phyloP scores from a whole-genome alignment of 192 early-diverging fungal species.

The Linnemannia schmuckeri region DNA sequence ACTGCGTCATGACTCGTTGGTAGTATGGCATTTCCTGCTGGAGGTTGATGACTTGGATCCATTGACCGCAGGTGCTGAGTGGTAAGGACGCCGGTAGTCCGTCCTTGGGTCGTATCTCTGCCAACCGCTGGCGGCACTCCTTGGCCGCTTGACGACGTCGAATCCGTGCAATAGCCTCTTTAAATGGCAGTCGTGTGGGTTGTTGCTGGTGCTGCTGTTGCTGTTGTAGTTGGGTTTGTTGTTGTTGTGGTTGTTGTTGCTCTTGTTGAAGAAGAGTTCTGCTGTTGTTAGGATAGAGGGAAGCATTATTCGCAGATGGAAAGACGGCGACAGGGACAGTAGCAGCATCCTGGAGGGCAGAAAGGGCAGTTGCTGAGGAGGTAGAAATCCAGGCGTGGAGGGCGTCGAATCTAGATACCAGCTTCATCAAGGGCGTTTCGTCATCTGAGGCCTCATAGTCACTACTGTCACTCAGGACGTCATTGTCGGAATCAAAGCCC shows the following conservation, averaged over 20 bases:
- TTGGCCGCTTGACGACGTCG: constrained; percentile 15
- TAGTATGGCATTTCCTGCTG: constrained; percentile 36
- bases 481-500: background rate
- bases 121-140: constrained; percentile 9
- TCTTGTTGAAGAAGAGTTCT: background rate
- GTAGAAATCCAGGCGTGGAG: background rate
- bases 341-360: background rate
- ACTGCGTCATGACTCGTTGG: constrained; percentile 23
- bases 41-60: constrained; percentile 52
- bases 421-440: constrained; percentile 34
- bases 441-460: constrained; percentile 41
- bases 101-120: constrained; percentile 19
- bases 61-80: constrained; percentile 33
- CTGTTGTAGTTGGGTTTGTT: background rate
- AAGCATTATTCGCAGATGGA: background rate
- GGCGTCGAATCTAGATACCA: constrained; percentile 30
- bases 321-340: constrained; percentile 3
- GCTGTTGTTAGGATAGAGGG: background rate
- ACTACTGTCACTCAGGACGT: constrained; percentile 1
- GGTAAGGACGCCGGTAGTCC: constrained; percentile 33
- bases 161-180: constrained; percentile 4
- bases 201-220: background rate
- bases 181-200: background rate
- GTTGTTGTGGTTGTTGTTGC: background rate
- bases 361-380: background rate